phyloP scores from a whole-genome alignment of 176 grass and related monocot species.

The Microstegium vimineum region DNA sequence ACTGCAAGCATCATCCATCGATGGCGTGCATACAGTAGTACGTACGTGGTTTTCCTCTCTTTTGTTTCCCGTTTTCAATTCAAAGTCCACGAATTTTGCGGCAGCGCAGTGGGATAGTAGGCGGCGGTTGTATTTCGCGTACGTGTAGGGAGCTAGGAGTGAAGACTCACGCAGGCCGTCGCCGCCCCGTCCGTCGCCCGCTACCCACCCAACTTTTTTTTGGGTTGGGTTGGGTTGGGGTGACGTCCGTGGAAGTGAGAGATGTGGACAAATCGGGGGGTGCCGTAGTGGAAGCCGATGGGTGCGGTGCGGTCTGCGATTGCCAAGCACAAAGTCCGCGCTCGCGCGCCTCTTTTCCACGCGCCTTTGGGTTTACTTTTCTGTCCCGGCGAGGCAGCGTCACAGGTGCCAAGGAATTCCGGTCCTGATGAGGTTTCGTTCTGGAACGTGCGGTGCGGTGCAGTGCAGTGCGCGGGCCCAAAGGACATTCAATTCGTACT shows the following conservation, averaged over 20 bases:
- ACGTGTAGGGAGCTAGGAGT: neutral
- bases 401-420: constrained; percentile 7
- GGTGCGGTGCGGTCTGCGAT: neutral
- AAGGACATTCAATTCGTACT: constrained; percentile 11
- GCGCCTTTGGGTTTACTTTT: constrained; percentile 29
- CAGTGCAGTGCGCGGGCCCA: neutral
- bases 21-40: neutral
- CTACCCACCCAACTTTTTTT: neutral
- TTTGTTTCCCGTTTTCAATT: neutral
- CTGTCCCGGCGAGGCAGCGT: neutral
- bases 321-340: neutral
- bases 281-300: neutral
- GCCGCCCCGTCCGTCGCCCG: neutral
- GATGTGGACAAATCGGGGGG: constrained; percentile 16
- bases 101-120: neutral
- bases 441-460: constrained; percentile 1
- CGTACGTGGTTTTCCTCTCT: fast-evolving
- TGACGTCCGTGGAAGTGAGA: neutral
- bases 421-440: constrained; percentile 9
- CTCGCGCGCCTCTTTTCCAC: constrained; percentile 29
- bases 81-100: neutral
- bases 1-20: neutral
- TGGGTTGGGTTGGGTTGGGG: neutral
- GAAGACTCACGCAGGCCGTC: neutral
- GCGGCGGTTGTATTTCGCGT: neutral